Evolutionary conservation across 345 rosid genomes (phyloP).

Genomic region (Excoecaria cochinchinensis): DNA sequence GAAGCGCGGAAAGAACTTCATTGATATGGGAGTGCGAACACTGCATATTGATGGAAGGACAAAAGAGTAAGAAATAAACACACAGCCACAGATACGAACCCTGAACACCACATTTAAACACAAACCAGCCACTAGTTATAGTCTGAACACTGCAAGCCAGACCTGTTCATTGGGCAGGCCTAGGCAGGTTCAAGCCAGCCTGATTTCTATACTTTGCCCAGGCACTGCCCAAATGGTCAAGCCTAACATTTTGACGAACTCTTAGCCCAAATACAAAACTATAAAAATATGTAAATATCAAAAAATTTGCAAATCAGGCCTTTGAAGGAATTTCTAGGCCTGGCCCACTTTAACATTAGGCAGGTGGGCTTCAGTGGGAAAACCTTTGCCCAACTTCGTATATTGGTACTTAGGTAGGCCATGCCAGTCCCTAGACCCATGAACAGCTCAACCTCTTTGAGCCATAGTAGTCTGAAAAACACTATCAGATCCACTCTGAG

Average conservation of each 20-base stretch:
- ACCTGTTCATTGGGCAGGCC: not conserved
- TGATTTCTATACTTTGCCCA: not conserved
- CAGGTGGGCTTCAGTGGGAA: no score
- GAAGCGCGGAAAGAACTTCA: conserved; percentile 99
- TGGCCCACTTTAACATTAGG: not conserved
- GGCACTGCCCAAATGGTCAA: not conserved
- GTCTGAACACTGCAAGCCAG: not conserved
- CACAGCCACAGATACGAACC: not conserved
- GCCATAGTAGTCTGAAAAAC: not conserved
- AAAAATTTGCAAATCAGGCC: not conserved
- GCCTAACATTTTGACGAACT: not conserved
- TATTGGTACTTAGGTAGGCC: not conserved
- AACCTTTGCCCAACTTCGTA: no score
- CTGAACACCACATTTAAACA: not conserved
- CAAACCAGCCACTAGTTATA: no score
- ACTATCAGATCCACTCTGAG: not conserved
- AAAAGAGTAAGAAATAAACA: conserved; percentile 4
- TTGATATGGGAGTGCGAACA: conserved; percentile 94
- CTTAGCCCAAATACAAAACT: not conserved
- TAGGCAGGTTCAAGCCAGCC: not conserved
- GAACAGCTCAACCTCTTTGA: not conserved
- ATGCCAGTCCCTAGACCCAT: not conserved
- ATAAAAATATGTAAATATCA: not conserved
- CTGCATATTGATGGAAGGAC: conserved; percentile 44
- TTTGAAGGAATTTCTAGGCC: not conserved